Conservation (phyloP, 768 basidiomycete genomes). For the Amanita brunnescens region DNA sequence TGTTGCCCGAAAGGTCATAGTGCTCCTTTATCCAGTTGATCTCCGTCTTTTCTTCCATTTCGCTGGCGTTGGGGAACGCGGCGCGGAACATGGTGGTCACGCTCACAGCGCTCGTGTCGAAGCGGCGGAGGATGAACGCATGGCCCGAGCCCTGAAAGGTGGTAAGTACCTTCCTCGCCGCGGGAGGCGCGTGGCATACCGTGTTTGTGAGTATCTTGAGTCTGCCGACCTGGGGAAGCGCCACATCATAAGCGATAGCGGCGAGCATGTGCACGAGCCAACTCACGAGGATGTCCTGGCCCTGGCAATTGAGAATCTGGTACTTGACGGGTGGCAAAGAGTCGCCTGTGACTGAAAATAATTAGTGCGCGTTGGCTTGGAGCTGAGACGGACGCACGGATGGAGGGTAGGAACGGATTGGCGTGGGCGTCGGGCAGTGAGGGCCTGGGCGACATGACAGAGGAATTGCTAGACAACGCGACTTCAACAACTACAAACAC, state of each 20-base stretch:
- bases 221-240: conserved; percentile 59
- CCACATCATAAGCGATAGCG: background rate
- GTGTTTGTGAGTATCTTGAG: conserved; percentile 79
- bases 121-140: conserved; percentile 90
- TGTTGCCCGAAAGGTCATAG: conserved; percentile 71
- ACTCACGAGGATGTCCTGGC: conserved; percentile 61
- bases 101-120: conserved; percentile 87
- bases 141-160: conserved; percentile 58
- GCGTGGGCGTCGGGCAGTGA: conserved; percentile 41
- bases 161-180: conserved; percentile 9
- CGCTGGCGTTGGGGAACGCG: conserved; percentile 76
- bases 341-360: conserved; percentile 25
- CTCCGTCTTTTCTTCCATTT: conserved; percentile 71
- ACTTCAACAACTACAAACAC: conserved; percentile 23
- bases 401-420: conserved; percentile 40
- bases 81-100: conserved; percentile 96
- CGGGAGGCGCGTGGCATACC: conserved; percentile 35
- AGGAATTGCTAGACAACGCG: conserved; percentile 11
- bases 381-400: conserved; percentile 24
- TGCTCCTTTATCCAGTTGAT: conserved; percentile 75
- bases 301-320: conserved; percentile 84
- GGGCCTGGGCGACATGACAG: conserved; percentile 34
- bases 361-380: conserved; percentile 9
- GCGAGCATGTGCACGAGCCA: background rate
- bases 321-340: conserved; percentile 74